Evolutionary conservation across 768 basidiomycete species (phyloP), one percentile per base, ranked within the genome.

Genomic region (Amanita rubescens): DNA sequence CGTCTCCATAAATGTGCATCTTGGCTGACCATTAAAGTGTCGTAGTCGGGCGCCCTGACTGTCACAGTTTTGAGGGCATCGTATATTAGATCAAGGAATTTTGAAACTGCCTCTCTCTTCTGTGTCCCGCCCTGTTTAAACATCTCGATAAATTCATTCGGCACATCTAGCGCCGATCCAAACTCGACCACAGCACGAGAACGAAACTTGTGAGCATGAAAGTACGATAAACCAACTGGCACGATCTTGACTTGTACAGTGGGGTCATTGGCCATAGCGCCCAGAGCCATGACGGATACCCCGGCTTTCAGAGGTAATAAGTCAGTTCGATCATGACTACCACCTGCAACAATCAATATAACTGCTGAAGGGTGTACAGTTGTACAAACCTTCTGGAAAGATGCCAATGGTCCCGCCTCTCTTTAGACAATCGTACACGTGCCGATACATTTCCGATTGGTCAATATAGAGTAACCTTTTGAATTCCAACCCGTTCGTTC

Each of bases 101-200:
- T 88, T 15, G 84, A 77, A 45, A 94, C 91, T 0, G 96, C 95
- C 61, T 94, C 89, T 55, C 93, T 75, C 71, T 98, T 99, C 62
- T 85, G 78, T 14, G 74, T 64, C 5, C 96, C 96, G 7, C 96
- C 96, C 60, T 85, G 75, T 62, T 89, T 89, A 71, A 94, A 99
- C 83, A 90, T 86, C 27, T 88, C 84, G 2, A 97, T 84, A 32
- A 90, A 74, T 58, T 94, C 92, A 3, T 67, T 62, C n/a, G 95
- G 94, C n/a, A 98, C 90, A 62, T 92, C 88, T 56, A 97, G 71
- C 8, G 94, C 90, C 2, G 80, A 73, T 5, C 96, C 96, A 67
- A 98, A 99, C 65, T 99, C 96, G 46, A 99, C 88, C 24, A 99
- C 96, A 6, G 94, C 96, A 53, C 96, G 83, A 12, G 94, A 96